Evolutionary conservation across 768 basidiomycete genomes (phyloP).

Genomic region (Tylopilus sp.): DNA sequence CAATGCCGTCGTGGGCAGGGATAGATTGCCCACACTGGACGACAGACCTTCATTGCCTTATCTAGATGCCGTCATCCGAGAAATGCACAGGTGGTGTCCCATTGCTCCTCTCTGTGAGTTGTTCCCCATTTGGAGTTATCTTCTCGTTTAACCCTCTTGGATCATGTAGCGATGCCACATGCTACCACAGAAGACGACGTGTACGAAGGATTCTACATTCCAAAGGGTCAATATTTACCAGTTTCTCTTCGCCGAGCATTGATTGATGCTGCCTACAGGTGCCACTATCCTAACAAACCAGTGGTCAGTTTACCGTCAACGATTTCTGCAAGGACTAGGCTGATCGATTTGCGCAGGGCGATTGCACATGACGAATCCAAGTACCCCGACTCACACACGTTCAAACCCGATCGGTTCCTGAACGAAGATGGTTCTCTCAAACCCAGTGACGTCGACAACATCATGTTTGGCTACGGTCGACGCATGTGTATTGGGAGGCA

Average conservation of each 20-base stretch:
- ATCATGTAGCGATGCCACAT: slow-evolving; percentile 25
- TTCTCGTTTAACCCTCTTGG: not conserved
- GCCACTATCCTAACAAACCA: slow-evolving; percentile 3
- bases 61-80: slow-evolving; percentile 7
- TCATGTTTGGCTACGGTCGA: too few species aligned
- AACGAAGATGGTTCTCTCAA: too few species aligned
- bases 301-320: too few species aligned
- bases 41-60: slow-evolving; percentile 11
- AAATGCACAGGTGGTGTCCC: not conserved
- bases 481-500: too few species aligned
- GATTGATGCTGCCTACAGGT: not conserved
- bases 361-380: too few species aligned
- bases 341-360: too few species aligned
- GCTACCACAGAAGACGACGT: slow-evolving; percentile 36
- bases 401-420: too few species aligned
- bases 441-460: too few species aligned
- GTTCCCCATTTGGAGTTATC: not conserved
- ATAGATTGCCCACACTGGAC: not conserved
- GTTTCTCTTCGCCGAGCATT: not conserved
- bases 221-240: slow-evolving; percentile 23
- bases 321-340: too few species aligned
- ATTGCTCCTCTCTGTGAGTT: slow-evolving; percentile 2
- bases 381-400: slow-evolving; percentile 35
- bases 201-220: slow-evolving; percentile 47
- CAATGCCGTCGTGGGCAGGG: slow-evolving; percentile 2